Conservation (phyloP, 2,329 filamentous ascomycete genomes). For the Thielaviopsis populi region DNA sequence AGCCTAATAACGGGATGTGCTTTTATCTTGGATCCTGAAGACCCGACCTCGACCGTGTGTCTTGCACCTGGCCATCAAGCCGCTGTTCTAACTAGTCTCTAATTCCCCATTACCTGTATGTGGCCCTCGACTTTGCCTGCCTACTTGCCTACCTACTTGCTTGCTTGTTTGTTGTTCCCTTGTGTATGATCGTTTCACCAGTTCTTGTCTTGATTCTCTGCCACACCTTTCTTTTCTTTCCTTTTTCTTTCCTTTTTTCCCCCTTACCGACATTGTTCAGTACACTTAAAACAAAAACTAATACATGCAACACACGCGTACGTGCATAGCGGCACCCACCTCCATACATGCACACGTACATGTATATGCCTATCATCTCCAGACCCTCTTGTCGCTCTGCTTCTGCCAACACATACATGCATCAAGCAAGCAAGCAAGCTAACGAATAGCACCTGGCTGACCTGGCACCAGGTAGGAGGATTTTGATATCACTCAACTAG, state of each 20-base stretch:
- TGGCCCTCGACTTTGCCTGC: background rate
- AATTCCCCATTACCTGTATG: background rate
- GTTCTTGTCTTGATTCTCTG: background rate
- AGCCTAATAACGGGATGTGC: background rate
- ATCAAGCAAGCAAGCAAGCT: background rate
- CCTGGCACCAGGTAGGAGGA: background rate
- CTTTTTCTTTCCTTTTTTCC: background rate
- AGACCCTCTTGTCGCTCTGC: background rate
- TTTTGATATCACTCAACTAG: background rate
- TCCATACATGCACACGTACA: background rate
- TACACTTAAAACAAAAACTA: background rate
- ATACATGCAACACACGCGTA: slow-evolving; percentile 1
- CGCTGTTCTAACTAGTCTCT: background rate
- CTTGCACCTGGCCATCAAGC: background rate
- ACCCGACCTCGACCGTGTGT: background rate
- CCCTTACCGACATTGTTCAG: background rate
- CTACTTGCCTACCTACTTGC: too few relatives aligned
- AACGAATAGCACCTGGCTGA: background rate
- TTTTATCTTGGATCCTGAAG: too few relatives aligned
- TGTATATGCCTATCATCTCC: background rate
- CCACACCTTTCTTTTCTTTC: background rate
- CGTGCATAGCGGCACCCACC: background rate
- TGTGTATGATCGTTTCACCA: background rate
- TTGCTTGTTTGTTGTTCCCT: background rate
- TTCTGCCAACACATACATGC: slow-evolving; percentile 5